Conservation (phyloP, 2,329 filamentous ascomycete species). For the Microcyclospora pomicola region DNA sequence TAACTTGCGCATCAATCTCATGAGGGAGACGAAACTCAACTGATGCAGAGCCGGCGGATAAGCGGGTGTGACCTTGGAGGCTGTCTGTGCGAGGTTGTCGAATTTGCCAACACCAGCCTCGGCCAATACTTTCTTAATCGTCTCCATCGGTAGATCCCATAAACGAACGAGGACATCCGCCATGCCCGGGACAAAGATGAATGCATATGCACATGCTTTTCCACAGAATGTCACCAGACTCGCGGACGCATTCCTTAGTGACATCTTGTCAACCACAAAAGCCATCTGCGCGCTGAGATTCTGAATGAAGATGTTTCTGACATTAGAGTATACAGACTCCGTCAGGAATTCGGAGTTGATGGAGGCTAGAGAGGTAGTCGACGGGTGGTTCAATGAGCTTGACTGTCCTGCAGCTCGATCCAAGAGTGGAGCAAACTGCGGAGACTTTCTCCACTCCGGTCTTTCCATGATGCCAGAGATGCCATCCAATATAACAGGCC, state of each 20-base stretch:
- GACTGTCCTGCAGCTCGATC: slow-evolving; percentile 37
- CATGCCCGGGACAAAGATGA: slow-evolving; percentile 80
- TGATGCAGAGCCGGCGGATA: slow-evolving; percentile 55
- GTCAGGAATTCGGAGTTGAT: slow-evolving; percentile 53
- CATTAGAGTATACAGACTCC: slow-evolving; percentile 72
- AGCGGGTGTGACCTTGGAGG: slow-evolving; percentile 50
- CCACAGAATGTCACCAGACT: slow-evolving; percentile 67
- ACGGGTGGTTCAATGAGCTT: slow-evolving; percentile 32
- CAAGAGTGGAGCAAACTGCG: slow-evolving; percentile 50
- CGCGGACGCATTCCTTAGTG: slow-evolving; percentile 55
- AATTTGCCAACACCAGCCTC: slow-evolving; percentile 49
- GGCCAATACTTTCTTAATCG: slow-evolving; percentile 57
- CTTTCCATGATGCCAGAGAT: slow-evolving; percentile 73
- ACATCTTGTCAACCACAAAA: slow-evolving; percentile 82
- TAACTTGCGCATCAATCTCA: slow-evolving; percentile 45
- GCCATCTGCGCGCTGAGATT: slow-evolving; percentile 73
- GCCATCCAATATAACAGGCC: slow-evolving; percentile 66
- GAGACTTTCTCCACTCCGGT: slow-evolving; percentile 69
- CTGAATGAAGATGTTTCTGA: slow-evolving; percentile 71
- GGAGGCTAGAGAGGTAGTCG: slow-evolving; percentile 45
- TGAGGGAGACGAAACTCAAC: slow-evolving; percentile 50
- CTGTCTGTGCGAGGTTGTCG: slow-evolving; percentile 33
- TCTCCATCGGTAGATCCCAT: slow-evolving; percentile 58
- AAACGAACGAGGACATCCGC: slow-evolving; percentile 70
- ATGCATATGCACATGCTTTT: slow-evolving; percentile 82